These are phyloP conservation scores for Vicia faba DNA, from an alignment of 306 rosid genomes.

Conservation along the genomic window DNA sequence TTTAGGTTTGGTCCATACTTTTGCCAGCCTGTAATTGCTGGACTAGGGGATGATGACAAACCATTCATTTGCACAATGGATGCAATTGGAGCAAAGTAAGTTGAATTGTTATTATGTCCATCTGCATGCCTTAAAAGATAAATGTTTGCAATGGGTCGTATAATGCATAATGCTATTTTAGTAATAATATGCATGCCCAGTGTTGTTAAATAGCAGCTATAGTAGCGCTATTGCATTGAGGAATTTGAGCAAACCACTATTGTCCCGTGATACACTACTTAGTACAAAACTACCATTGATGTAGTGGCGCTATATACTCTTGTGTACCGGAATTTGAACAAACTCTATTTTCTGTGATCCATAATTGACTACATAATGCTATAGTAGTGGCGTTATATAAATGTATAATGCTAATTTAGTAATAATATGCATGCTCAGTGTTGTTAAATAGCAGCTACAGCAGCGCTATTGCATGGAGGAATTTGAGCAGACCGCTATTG, in stretches of 20 bases:
- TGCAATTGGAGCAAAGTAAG: slow-evolving; percentile 94
- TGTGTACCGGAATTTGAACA: too few relatives aligned
- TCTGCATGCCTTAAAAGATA: not conserved
- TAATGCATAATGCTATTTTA: slow-evolving; percentile 20
- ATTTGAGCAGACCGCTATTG: too few relatives aligned
- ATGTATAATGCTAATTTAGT: slow-evolving; percentile 15
- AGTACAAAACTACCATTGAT: too few relatives aligned
- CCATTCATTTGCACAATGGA: slow-evolving; percentile 99
- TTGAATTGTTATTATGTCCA: slow-evolving; percentile 23
- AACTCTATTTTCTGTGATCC: too few relatives aligned
- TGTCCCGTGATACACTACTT: too few relatives aligned
- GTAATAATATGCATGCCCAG: not conserved
- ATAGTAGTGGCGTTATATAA: not conserved
- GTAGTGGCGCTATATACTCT: too few relatives aligned
- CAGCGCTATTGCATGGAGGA: too few relatives aligned
- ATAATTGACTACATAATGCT: too few relatives aligned
- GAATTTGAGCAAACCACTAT: too few relatives aligned
- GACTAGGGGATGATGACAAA: slow-evolving; percentile 79
- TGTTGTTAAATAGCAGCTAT: too few relatives aligned
- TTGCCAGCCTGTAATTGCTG: slow-evolving; percentile 97
- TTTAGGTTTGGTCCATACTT: slow-evolving; percentile 94
- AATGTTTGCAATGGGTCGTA: slow-evolving; percentile 16
- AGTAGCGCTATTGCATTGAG: too few relatives aligned
- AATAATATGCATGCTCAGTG: not conserved
- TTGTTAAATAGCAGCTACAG: too few relatives aligned